phyloP scores from a whole-genome alignment of 768 basidiomycete genomes.

The Boletus sp. region DNA sequence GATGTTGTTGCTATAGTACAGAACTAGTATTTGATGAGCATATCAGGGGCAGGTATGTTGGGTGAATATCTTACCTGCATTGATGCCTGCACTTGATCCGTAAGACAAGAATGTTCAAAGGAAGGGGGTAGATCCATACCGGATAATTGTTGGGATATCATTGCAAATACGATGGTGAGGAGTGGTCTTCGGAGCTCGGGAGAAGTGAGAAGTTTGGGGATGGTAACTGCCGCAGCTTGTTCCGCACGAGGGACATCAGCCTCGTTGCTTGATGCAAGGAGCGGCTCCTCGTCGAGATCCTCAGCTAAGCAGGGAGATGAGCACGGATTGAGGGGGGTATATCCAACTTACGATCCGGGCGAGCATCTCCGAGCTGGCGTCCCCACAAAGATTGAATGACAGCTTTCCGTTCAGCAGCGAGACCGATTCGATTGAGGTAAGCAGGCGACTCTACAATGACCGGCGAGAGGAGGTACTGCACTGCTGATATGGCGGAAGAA shows the following conservation, averaged over 20 bases:
- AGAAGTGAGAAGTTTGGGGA: constrained; percentile 51
- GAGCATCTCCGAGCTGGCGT: constrained; percentile 28
- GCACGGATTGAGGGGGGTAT: not conserved
- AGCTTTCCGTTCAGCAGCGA: constrained; percentile 46
- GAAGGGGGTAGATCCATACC: constrained; percentile 38
- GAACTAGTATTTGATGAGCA: constrained; percentile 44
- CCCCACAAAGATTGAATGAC: constrained; percentile 57
- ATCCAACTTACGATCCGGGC: constrained; percentile 23
- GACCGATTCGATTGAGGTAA: constrained; percentile 56
- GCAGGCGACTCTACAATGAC: constrained; percentile 69
- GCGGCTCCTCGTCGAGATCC: constrained; percentile 26
- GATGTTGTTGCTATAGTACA: constrained; percentile 91
- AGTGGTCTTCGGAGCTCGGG: constrained; percentile 62
- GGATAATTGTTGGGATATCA: constrained; percentile 78
- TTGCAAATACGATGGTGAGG: constrained; percentile 63
- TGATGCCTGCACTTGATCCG: constrained; percentile 53
- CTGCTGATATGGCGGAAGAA: constrained; percentile 53
- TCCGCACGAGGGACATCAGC: constrained; percentile 14
- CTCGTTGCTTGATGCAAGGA: constrained; percentile 21
- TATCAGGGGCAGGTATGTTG: not conserved
- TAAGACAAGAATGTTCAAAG: constrained; percentile 1
- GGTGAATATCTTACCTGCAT: constrained; percentile 51
- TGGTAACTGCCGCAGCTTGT: constrained; percentile 40
- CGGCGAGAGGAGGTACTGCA: constrained; percentile 55
- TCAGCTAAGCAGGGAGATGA: constrained; percentile 21